These are phyloP conservation scores for Trichosporon coremiiforme DNA, from an alignment of 1,284 basidiomycete species.

Conservation along the genomic window DNA sequence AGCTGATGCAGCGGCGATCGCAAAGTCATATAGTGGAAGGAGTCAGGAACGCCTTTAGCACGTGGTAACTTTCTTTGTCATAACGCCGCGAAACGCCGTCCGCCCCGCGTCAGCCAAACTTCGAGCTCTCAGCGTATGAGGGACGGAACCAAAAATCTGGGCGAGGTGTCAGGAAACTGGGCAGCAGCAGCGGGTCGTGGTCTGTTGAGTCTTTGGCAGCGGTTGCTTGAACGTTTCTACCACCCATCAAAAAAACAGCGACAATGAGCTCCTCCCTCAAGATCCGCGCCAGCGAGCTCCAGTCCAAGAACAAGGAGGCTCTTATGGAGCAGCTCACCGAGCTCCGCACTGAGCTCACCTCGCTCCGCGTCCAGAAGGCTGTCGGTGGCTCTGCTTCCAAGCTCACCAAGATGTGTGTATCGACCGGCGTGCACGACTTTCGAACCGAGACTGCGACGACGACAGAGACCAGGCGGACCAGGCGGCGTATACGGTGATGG, in stretches of 20 bases:
- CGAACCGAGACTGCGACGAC: slow-evolving; percentile 7
- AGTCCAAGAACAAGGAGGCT: slow-evolving; percentile 98
- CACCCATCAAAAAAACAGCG: slow-evolving; percentile 20
- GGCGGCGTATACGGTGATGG: background rate
- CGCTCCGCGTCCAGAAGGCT: slow-evolving; percentile 96
- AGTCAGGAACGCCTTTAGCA: slow-evolving; percentile 1
- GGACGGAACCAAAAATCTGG: slow-evolving; percentile 10
- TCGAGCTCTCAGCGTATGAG: background rate
- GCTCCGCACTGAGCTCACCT: slow-evolving; percentile 93
- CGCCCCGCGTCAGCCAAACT: background rate
- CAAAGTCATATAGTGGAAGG: background rate
- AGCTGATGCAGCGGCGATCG: background rate
- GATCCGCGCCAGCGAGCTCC: slow-evolving; percentile 98
- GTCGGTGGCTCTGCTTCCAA: slow-evolving; percentile 94
- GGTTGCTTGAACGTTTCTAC: slow-evolving; percentile 17
- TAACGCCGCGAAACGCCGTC: slow-evolving; percentile 12
- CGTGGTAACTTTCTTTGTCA: background rate
- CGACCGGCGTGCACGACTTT: background rate
- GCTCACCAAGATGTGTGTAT: slow-evolving; percentile 91
- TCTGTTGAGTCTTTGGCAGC: slow-evolving; percentile 10
- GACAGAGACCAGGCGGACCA: slow-evolving; percentile 1
- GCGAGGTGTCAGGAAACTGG: background rate
- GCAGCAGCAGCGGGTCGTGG: background rate
- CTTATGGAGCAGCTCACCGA: slow-evolving; percentile 92
- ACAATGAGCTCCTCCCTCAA: slow-evolving; percentile 56